Percentiles rank a stretch among this genome's conserved stretches.
Conservation (phyloP, 73 alveolate genomes). For the Paramecium caudatum region DNA sequence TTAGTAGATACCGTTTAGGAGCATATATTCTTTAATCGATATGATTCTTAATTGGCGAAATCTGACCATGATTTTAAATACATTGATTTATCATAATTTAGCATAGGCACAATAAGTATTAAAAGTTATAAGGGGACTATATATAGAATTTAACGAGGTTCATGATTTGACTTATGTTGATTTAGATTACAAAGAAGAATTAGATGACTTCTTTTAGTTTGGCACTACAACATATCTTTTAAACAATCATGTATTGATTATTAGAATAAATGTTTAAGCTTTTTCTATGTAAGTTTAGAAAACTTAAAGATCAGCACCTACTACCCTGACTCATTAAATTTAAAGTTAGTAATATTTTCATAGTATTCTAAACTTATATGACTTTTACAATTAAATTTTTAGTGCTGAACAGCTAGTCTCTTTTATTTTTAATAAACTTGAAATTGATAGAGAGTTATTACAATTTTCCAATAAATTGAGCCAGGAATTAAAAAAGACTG, state of each 20-base stretch:
- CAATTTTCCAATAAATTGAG: constrained; percentile 38
- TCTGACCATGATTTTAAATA: not conserved
- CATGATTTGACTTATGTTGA: constrained; percentile 9
- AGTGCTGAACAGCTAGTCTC: constrained; percentile 15
- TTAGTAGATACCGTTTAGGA: too few species aligned
- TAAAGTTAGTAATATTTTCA: not conserved
- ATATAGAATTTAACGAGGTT: constrained; percentile 50
- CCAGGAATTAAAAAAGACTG: not conserved
- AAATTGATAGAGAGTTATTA: constrained; percentile 25
- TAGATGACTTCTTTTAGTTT: constrained; percentile 18
- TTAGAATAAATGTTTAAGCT: constrained; percentile 30
- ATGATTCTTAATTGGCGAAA: constrained; percentile 19
- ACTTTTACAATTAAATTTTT: constrained; percentile 39
- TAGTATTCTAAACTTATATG: not conserved
- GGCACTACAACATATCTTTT: constrained; percentile 27
- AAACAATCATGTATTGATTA: constrained; percentile 10
- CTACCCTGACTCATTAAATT: too few species aligned
- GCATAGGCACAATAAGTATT: constrained; percentile 51
- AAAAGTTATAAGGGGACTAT: constrained; percentile 58
- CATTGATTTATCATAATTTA: constrained; percentile 26
- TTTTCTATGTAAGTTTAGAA: too few species aligned
- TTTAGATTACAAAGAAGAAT: not conserved
- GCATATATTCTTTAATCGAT: constrained; percentile 45
- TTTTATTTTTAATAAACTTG: constrained; percentile 27
- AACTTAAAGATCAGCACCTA: too few species aligned